These are phyloP conservation scores for Macrolepiota albuminosa DNA, from an alignment of 768 basidiomycete genomes.

Conservation along the genomic window DNA sequence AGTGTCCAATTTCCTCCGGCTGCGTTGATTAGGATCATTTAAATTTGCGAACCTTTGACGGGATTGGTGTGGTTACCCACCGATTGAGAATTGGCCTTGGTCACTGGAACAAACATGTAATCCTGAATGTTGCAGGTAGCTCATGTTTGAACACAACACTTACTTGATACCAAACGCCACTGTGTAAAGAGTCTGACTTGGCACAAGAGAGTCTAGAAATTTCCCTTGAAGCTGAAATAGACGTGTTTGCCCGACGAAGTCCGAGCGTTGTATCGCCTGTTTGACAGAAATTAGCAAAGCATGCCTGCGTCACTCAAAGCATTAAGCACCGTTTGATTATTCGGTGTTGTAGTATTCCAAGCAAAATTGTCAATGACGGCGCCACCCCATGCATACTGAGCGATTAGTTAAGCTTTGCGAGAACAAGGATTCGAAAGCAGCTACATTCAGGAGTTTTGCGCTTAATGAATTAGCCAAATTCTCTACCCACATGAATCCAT, in stretches of 20 bases:
- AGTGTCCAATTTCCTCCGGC: conserved; percentile 2
- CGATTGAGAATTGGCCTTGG: conserved; percentile 2
- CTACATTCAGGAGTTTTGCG: conserved; percentile 24
- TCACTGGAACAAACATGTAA: background rate
- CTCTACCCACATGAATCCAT: conserved; percentile 29
- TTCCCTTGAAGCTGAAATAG: conserved; percentile 25
- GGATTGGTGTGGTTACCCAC: background rate
- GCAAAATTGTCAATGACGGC: conserved; percentile 29
- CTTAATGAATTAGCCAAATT: conserved; percentile 23
- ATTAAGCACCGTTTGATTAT: conserved; percentile 18
- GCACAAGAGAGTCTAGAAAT: conserved; percentile 23
- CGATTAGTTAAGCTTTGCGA: background rate
- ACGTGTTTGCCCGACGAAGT: conserved; percentile 23
- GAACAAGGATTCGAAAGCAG: background rate
- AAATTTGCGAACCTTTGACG: background rate
- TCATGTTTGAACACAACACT: background rate
- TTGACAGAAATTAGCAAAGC: background rate
- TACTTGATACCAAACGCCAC: conserved; percentile 29
- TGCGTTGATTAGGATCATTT: background rate
- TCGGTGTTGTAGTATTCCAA: conserved; percentile 26
- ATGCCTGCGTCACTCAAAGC: background rate
- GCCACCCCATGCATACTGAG: conserved; percentile 29
- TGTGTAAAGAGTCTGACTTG: conserved; percentile 24
- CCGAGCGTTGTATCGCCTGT: conserved; percentile 20
- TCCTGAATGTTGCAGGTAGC: background rate